Conservation (phyloP, 257 asterid genomes). For the Solanum boliviense region DNA sequence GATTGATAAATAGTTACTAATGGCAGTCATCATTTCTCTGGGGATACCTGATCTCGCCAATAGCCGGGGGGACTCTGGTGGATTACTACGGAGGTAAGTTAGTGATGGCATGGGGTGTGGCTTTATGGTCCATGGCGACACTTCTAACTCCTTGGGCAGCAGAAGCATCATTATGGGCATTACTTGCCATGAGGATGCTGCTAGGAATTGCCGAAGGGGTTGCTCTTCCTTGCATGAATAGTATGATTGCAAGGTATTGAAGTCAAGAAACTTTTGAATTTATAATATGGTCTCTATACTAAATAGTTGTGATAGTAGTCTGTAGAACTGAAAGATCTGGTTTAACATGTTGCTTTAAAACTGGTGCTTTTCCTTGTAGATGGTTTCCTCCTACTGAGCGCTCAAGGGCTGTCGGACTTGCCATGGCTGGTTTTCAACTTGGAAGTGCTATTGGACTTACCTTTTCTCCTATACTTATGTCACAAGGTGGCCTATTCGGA, state of each 20-base stretch:
- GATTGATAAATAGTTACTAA: slow-evolving; percentile 43
- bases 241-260: slow-evolving; percentile 77
- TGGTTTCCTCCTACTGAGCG: slow-evolving; percentile 96
- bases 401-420: slow-evolving; percentile 98
- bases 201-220: slow-evolving; percentile 98
- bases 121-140: slow-evolving; percentile 95
- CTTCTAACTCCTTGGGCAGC: slow-evolving; percentile 96
- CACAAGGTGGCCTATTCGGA: slow-evolving; percentile 82
- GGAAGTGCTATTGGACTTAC: slow-evolving; percentile 98
- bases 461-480: slow-evolving; percentile 91
- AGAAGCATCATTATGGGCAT: slow-evolving; percentile 51
- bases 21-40: slow-evolving; percentile 99
- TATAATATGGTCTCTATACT: background rate
- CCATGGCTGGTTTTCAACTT: slow-evolving; percentile 99
- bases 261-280: background rate
- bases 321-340: background rate
- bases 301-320: background rate
- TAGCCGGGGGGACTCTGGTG: slow-evolving; percentile 92
- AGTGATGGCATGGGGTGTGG: slow-evolving; percentile 98
- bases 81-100: slow-evolving; percentile 87
- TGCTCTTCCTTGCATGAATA: slow-evolving; percentile 99
- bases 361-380: slow-evolving; percentile 26
- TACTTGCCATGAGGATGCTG: slow-evolving; percentile 72
- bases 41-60: slow-evolving; percentile 97
- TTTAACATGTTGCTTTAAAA: background rate